Percentiles rank a stretch among this genome's conserved stretches.
phyloP scores from a whole-genome alignment of 2,329 filamentous ascomycete species.

The Xylaria sp. region DNA sequence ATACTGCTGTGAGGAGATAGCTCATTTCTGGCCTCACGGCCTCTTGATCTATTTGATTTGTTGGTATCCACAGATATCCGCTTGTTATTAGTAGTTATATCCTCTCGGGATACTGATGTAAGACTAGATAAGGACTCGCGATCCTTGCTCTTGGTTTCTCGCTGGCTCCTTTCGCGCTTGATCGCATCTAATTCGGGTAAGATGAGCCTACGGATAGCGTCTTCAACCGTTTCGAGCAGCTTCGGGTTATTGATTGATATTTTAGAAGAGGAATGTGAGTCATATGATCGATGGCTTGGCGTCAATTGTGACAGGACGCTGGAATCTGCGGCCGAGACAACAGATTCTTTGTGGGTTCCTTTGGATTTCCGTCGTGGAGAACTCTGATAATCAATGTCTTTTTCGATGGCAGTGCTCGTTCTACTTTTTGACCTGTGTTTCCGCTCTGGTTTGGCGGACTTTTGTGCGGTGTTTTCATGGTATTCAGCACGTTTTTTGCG shows the following conservation, averaged over 20 bases:
- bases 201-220: slow-evolving; percentile 89
- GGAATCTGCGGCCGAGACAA: slow-evolving; percentile 64
- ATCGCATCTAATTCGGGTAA: slow-evolving; percentile 91
- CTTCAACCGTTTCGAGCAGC: slow-evolving; percentile 89
- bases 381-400: slow-evolving; percentile 58
- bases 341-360: slow-evolving; percentile 63
- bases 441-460: slow-evolving; percentile 60
- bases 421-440: slow-evolving; percentile 63
- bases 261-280: slow-evolving; percentile 65
- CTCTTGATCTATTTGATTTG: slow-evolving; percentile 62
- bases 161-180: slow-evolving; percentile 87
- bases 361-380: slow-evolving; percentile 63
- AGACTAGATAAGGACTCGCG: slow-evolving; percentile 72
- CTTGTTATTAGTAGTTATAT: slow-evolving; percentile 63
- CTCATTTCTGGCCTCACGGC: slow-evolving; percentile 67
- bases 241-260: slow-evolving; percentile 94
- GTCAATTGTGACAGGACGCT: slow-evolving; percentile 65
- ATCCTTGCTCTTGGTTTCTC: slow-evolving; percentile 64
- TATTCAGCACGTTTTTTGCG: slow-evolving; percentile 58
- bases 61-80: slow-evolving; percentile 63
- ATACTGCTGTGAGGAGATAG: slow-evolving; percentile 62
- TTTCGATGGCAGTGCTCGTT: slow-evolving; percentile 62
- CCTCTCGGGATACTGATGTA: slow-evolving; percentile 65
- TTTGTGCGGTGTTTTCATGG: slow-evolving; percentile 53
- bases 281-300: slow-evolving; percentile 66